Evolutionary conservation across 2,329 filamentous ascomycete species (phyloP), one percentile per base, ranked within the genome.

Genomic region (Trichothecium sympodiale): DNA sequence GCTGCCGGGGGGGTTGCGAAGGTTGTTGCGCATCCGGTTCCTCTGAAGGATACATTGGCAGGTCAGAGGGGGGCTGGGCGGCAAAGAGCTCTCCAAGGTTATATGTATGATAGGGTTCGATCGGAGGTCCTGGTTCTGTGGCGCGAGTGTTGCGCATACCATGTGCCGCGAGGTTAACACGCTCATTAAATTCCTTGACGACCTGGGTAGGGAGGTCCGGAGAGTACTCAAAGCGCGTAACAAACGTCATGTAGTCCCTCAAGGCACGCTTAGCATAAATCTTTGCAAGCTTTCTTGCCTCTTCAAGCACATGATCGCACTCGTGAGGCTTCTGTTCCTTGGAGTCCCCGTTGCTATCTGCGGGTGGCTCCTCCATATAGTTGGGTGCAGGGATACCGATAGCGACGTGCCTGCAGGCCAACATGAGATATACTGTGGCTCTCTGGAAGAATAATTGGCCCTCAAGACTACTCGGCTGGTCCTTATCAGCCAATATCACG

Each of bases 181-280:
- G 73, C 30, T 70, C 59, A 18, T 61, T 62, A 44, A 71, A 74
- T 16, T 73, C 69, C 41, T 76, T 71, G 14, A 68, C 71, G 17
- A 75, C 59, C 31, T 76, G 69, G 31, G 71, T 57, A 7, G 80
- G 71, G 29, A 83, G 56, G 33, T 82, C 73, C 1, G 83, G 82
- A 0, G 84, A 83, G 56, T 91, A 91, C 48, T 91, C 81, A 43
- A 91, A 78, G 40, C 77, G 66, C 1, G 76, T 74, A 28, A 93
- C 61, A 50, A 84, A 91, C 16, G 71, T 64, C 46, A 78, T 64
- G 51, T 83, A 87, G 57, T 91, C 84, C 40, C 79, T 71, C 16
- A 91, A 59, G 1, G 84, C 83, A 37, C 78, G 72, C 55, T 84
- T 88, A 4, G 84, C 84, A 55, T 81, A 78, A 1, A 69, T 67